A percentile compares a stretch with the other conserved stretches of the same genome.
Conservation (phyloP, 768 basidiomycete species). For the Pleurotus tuoliensis region DNA sequence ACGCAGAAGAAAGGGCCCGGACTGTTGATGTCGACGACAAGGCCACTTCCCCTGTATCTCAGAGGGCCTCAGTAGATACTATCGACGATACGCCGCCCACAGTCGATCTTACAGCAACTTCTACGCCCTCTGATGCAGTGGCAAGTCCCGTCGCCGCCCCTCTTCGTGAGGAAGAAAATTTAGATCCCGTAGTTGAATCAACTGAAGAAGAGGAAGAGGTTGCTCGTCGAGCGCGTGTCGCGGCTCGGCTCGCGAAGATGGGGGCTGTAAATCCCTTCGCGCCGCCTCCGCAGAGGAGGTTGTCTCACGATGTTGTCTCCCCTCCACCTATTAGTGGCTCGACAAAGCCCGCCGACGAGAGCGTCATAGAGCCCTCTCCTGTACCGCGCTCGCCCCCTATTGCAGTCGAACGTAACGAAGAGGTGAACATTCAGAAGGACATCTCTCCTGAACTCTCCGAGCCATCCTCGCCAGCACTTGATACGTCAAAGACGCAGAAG, state of each 20-base stretch:
- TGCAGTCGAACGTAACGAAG: neutral
- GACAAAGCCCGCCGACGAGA: neutral
- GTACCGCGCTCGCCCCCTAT: neutral
- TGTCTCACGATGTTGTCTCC: conserved; percentile 11
- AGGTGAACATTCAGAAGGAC: neutral
- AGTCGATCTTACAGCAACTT: neutral
- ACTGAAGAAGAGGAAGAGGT: conserved; percentile 47
- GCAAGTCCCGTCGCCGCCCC: conserved; percentile 9
- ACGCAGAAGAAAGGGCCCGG: too few species aligned
- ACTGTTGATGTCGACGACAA: too few species aligned
- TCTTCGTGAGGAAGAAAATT: conserved; percentile 5
- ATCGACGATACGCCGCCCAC: neutral
- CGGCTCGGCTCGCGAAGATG: conserved; percentile 49
- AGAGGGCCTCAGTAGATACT: neutral
- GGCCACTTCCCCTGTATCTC: too few species aligned
- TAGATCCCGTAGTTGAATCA: neutral
- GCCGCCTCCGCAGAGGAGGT: conserved; percentile 25
- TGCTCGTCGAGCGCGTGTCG: conserved; percentile 51
- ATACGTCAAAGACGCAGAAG: too few species aligned
- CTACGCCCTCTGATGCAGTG: neutral
- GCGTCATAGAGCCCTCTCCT: neutral
- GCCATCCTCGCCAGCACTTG: neutral
- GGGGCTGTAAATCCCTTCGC: conserved; percentile 56
- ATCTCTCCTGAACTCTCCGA: neutral
- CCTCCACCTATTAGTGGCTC: conserved; percentile 9